Evolutionary conservation across 2,329 filamentous ascomycete genomes (phyloP).

Genomic region (Coniella lustricola): DNA sequence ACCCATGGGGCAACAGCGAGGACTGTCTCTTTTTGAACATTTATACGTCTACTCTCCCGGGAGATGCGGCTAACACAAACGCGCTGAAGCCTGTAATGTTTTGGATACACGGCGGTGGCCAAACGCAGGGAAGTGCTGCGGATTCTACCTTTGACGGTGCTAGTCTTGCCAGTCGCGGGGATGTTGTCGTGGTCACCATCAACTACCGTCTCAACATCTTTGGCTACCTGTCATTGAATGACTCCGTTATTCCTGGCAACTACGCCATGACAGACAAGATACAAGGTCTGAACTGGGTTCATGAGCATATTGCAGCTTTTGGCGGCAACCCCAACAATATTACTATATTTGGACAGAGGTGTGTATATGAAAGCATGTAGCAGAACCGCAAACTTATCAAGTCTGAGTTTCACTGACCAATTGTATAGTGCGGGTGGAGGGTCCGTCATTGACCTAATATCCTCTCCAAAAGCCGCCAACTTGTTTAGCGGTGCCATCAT

Average conservation of each 20-base stretch:
- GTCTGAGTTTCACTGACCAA: too few relatives aligned
- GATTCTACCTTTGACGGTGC: constrained; percentile 34
- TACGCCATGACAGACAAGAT: constrained; percentile 16
- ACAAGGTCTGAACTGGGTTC: neutral
- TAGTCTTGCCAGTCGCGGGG: constrained; percentile 32
- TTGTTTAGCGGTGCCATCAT: neutral
- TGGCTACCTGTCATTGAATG: neutral
- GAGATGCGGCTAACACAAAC: constrained; percentile 4
- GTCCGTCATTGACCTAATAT: neutral
- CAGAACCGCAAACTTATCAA: too few relatives aligned
- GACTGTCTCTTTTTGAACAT: constrained; percentile 25
- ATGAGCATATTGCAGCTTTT: neutral
- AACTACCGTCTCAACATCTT: neutral
- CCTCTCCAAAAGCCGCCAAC: neutral
- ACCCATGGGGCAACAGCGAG: neutral
- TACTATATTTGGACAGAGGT: neutral
- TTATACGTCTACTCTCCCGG: constrained; percentile 23
- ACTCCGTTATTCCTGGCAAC: neutral
- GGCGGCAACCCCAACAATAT: neutral
- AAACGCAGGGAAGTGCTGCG: constrained; percentile 29
- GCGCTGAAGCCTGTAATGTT: constrained; percentile 25
- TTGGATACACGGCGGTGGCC: constrained; percentile 37
- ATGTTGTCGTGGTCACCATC: neutral
- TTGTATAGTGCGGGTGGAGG: neutral
- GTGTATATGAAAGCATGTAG: too few relatives aligned